Base-by-base conservation (phyloP, 768 basidiomycete genomes). In the Scleroderma citrinum region DNA sequence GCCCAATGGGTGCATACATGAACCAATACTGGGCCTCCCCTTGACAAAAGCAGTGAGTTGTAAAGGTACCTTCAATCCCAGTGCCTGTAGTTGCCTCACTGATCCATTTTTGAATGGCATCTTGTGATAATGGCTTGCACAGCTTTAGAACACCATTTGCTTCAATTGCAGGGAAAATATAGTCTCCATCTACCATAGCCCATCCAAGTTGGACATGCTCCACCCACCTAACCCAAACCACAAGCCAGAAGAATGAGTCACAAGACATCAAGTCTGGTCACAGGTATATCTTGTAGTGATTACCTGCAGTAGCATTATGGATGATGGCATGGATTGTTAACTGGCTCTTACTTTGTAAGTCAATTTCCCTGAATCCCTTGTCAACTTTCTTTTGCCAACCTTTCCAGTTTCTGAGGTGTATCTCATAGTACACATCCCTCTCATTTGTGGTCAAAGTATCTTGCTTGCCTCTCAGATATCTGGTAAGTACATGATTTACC, bases 41-140 rank as follows among this genome's bases (percentile, higher is more conserved):
- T 11, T 66, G 56, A 8, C 65, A 59, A 37, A 71, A 64, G 29
- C 59, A 67, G 47, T 72, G 71, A 1, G 71, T 71, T 16, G 65
- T 65, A 45, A 55, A 71, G 5, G 34, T 37, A 43, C 54, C 42
- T 0, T 24, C 46, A 24, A 53, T 50, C 0, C 29, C 14, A 5
- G 44, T 2, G 2, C 52, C 43, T 1, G 26, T 6, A 1, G 56
- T 48, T 32, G 70, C 69, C 49, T 58, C 52, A 12, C 56, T 50
- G 37, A 71, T 57, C 48, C 52, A 47, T 21, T 62, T 64, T 47
- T 66, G 63, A 11, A 66, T 47, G 2, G 35, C 51, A 16, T 71
- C 55, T 26, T 69, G 62, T 13, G 57, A 60, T 52, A 71, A 59
- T 1, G 41, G 55, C 37, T 56, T 40, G 24, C 52, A 44, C 2